phyloP scores from a whole-genome alignment of 441 rosid species.

The Erodium texanum region DNA sequence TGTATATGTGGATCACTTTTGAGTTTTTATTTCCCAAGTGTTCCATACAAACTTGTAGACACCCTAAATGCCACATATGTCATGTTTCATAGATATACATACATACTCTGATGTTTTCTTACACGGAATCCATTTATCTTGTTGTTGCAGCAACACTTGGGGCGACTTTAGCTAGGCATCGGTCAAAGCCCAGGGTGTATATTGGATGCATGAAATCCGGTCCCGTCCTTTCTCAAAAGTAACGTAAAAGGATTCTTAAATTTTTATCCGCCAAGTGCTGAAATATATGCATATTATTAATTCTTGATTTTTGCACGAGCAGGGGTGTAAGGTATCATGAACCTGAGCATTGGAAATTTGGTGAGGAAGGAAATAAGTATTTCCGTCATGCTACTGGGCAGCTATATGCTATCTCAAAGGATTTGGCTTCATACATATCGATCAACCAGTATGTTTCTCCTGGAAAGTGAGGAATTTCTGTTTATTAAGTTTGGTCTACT shows the following conservation, averaged over 20 bases:
- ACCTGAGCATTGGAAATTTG: constrained; percentile 93
- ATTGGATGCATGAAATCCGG: constrained; percentile 91
- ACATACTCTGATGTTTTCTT: background rate
- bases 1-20: background rate
- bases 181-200: constrained; percentile 57
- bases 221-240: constrained; percentile 79
- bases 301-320: constrained; percentile 1
- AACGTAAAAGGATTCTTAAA: constrained; percentile 22
- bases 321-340: constrained; percentile 93
- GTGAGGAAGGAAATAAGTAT: constrained; percentile 80
- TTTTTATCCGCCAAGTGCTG: background rate
- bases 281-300: background rate
- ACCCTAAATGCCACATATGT: background rate
- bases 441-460: constrained; percentile 62
- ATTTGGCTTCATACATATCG: constrained; percentile 71
- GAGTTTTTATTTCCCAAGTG: background rate
- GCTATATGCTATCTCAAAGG: constrained; percentile 73
- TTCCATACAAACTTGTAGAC: too few relatives aligned
- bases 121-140: too few relatives aligned
- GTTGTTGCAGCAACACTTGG: constrained; percentile 58
- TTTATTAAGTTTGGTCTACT: constrained; percentile 2
- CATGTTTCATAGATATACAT: background rate
- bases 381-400: constrained; percentile 97
- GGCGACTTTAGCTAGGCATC: constrained; percentile 53
- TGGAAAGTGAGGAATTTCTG: background rate